These are phyloP conservation scores for Rhizophlyctis rosea DNA, from an alignment of 192 early-diverging fungal genomes.

Conservation along the genomic window DNA sequence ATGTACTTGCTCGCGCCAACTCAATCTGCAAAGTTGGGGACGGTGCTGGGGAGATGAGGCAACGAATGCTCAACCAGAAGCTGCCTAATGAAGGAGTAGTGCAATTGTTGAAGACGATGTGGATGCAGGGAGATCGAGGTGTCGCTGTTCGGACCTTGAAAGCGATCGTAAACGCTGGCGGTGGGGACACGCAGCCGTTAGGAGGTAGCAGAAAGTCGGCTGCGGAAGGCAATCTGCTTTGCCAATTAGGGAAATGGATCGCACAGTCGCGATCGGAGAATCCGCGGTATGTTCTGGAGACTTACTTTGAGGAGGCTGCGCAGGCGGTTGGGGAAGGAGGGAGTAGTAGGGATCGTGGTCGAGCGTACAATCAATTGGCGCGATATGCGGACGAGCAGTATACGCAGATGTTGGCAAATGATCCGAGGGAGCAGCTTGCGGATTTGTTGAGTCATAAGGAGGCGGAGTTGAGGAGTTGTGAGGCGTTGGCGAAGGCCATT, in stretches of 20 bases:
- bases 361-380: conserved; percentile 38
- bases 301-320: conserved; percentile 31
- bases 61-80: not conserved
- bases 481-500: conserved; percentile 15
- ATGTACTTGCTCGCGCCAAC: conserved; percentile 19
- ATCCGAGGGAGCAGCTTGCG: conserved; percentile 27
- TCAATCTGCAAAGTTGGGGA: conserved; percentile 1
- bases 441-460: conserved; percentile 33
- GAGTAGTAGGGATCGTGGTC: not conserved
- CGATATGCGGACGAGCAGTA: conserved; percentile 45
- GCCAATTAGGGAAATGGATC: conserved; percentile 38
- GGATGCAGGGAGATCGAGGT: conserved; percentile 31
- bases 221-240: conserved; percentile 19
- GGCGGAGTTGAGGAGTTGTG: conserved; percentile 29
- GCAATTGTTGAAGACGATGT: conserved; percentile 30
- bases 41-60: not conserved
- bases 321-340: conserved; percentile 8
- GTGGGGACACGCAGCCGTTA: too few relatives aligned
- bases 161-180: conserved; percentile 5
- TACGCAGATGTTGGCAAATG: conserved; percentile 27
- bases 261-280: conserved; percentile 29
- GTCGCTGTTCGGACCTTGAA: conserved; percentile 34
- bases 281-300: conserved; percentile 21
- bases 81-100: not conserved
- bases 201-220: too few relatives aligned